Evolutionary conservation across 2,329 filamentous ascomycete species (phyloP), one percentile per base, ranked within the genome.

Genomic region (Pseudovirgaria hyperparasitica): DNA sequence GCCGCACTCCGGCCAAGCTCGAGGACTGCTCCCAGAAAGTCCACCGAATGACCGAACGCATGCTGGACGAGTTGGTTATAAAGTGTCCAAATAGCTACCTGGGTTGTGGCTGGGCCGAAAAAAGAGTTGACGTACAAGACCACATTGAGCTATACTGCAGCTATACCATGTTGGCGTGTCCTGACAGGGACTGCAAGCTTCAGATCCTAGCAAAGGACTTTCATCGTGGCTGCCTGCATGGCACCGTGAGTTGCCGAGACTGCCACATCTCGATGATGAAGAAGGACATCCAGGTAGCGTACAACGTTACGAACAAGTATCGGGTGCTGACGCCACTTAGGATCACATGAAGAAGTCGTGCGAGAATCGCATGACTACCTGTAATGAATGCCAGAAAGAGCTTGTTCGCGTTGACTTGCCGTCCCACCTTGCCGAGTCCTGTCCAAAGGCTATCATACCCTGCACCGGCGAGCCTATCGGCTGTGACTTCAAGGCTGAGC

Each of bases 121-220:
- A 70, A 28, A 58, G 72, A 25, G 65, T 63, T 22, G 64, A 70
- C 39, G 57, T 73, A 25, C 60, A 69, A 44, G 60, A 67, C 32
- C 72, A 76, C 42, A 62, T 73, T 26, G 62, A 68, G 42, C 65
- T 67, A 35, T 72, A 76, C 40, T 76, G 72, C 42, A 61, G 60
- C 8, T 67, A 67, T 39, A 59, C 62, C 26, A 48, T 60, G 19
- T 51, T 76, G 13, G 57, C 62, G 31, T 76, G 72, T 33, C 56
- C 64, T 2, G 54, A 54, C 12, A 38, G 50, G 17, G 49, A 53
- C 9, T 76, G 72, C 43, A 54, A 58, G 12, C 53, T 65, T 34
- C 55, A 57, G 25, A 61, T 67, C n/a, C 59, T 58, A 22, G 62
- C 67, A 40, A 74, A 67, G 44, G 62, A 74, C 42, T 48, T 62